Conservation (phyloP, 2,329 filamentous ascomycete species). For the Botrytis porri region DNA sequence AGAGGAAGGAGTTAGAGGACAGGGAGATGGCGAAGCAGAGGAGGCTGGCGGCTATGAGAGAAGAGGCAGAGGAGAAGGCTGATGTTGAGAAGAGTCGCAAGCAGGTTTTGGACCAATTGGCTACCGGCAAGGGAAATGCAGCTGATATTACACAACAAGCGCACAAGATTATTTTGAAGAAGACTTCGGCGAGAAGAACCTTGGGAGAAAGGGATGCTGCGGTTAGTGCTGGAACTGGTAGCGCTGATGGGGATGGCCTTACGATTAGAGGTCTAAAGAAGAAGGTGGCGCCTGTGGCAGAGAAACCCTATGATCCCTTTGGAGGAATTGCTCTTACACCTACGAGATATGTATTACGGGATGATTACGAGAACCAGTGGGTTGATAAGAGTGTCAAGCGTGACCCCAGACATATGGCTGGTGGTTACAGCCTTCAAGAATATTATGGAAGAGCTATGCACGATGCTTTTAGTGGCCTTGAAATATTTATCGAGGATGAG, state of each 20-base stretch:
- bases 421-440: constrained; percentile 79
- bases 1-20: constrained; percentile 59
- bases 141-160: constrained; percentile 54
- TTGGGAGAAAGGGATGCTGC: constrained; percentile 29
- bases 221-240: constrained; percentile 28
- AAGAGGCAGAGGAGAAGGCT: constrained; percentile 68
- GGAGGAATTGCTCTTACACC: constrained; percentile 68
- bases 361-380: constrained; percentile 72
- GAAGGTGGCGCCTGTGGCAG: constrained; percentile 55
- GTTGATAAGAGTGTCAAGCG: constrained; percentile 64
- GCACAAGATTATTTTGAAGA: constrained; percentile 65
- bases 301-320: constrained; percentile 85
- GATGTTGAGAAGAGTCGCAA: constrained; percentile 62
- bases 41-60: constrained; percentile 59
- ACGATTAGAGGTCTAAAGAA: constrained; percentile 81
- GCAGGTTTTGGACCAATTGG: constrained; percentile 68
- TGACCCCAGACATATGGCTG: constrained; percentile 65
- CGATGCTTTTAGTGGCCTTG: constrained; percentile 86
- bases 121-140: constrained; percentile 59
- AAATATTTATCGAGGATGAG: constrained; percentile 79
- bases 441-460: constrained; percentile 79
- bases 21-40: constrained; percentile 63
- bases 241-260: constrained; percentile 39
- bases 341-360: constrained; percentile 67
- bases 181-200: constrained; percentile 58